Evolutionary conservation across 352 stramenopile genomes (phyloP).

Genomic region (Globisporangium nodosum): DNA sequence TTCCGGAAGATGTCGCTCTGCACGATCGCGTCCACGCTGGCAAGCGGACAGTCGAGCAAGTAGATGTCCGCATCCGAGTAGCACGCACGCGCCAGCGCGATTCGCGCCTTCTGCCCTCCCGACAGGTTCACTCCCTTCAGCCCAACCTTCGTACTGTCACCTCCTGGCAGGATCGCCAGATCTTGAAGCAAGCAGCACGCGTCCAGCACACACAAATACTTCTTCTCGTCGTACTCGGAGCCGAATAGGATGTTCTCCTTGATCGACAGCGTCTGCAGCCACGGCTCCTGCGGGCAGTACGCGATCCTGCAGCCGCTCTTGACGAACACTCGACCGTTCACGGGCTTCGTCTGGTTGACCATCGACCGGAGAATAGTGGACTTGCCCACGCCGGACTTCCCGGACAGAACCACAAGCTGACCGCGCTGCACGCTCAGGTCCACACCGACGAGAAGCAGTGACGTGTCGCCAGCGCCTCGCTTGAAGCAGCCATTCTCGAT

Average conservation of each 20-base stretch:
- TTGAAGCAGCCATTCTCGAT: conserved; percentile 3
- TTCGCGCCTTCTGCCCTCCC: conserved; percentile 44
- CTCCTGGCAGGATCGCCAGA: conserved; percentile 34
- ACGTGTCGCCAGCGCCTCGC: background rate
- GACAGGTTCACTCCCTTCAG: conserved; percentile 52
- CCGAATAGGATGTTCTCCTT: conserved; percentile 87
- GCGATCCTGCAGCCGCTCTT: conserved; percentile 5
- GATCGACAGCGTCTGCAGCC: conserved; percentile 75
- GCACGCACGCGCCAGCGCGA: conserved; percentile 42
- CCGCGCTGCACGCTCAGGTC: conserved; percentile 3
- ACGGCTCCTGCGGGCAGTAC: conserved; percentile 57
- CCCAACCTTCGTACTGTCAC: conserved; percentile 41
- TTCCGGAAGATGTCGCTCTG: conserved; percentile 49
- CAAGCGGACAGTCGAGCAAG: conserved; percentile 39
- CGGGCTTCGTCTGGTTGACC: conserved; percentile 3
- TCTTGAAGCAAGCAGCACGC: conserved; percentile 18
- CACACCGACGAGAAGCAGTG: conserved; percentile 5
- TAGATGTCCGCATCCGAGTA: conserved; percentile 49
- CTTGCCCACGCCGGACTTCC: conserved; percentile 16
- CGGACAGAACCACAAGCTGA: conserved; percentile 8
- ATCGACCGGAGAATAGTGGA: conserved; percentile 7
- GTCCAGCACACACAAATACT: conserved; percentile 32
- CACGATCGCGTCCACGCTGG: conserved; percentile 44
- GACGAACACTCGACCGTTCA: conserved; percentile 10
- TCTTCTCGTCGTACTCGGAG: conserved; percentile 42